A percentile compares a stretch with the other conserved stretches of the same genome.
Conservation (phyloP, 192 early-diverging fungal species). For the Umbelopsis vinacea region DNA sequence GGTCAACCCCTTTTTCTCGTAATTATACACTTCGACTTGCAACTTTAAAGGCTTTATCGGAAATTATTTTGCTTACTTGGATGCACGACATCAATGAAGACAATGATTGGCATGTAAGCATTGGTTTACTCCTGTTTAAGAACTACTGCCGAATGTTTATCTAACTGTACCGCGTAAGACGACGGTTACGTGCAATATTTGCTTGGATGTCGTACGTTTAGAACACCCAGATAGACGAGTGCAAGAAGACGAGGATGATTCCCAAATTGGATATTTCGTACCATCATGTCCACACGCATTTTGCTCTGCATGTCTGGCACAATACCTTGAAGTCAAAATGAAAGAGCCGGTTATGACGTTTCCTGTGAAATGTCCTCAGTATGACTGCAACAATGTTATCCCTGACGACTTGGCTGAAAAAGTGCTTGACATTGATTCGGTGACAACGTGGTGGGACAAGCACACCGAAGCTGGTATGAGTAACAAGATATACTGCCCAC, state of each 20-base stretch:
- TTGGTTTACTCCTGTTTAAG: neutral
- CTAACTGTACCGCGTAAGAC: neutral
- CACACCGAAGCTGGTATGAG: slow-evolving; percentile 2
- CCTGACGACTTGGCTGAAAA: neutral
- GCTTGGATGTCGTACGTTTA: slow-evolving; percentile 4
- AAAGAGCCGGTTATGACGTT: slow-evolving; percentile 14
- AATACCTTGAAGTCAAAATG: slow-evolving; percentile 1
- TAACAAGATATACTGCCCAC: slow-evolving; percentile 17
- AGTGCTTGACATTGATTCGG: neutral
- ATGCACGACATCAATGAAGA: neutral
- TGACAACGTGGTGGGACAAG: slow-evolving; percentile 2
- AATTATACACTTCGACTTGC: no score
- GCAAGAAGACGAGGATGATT: neutral
- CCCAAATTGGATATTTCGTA: slow-evolving; percentile 1
- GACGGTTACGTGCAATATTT: neutral
- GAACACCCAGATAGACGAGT: neutral
- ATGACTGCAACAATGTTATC: neutral
- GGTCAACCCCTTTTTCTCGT: neutral
- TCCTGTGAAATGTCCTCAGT: slow-evolving; percentile 7
- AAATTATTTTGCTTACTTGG: slow-evolving; percentile 2
- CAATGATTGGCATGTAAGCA: slow-evolving; percentile 4
- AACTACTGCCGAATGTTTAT: neutral
- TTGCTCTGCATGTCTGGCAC: slow-evolving; percentile 8
- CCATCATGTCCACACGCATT: neutral
- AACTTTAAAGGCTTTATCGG: neutral